A percentile compares a stretch with the other conserved stretches of the same genome.
Conservation (phyloP, 2,329 filamentous ascomycete genomes). For the Penicillium sp. region DNA sequence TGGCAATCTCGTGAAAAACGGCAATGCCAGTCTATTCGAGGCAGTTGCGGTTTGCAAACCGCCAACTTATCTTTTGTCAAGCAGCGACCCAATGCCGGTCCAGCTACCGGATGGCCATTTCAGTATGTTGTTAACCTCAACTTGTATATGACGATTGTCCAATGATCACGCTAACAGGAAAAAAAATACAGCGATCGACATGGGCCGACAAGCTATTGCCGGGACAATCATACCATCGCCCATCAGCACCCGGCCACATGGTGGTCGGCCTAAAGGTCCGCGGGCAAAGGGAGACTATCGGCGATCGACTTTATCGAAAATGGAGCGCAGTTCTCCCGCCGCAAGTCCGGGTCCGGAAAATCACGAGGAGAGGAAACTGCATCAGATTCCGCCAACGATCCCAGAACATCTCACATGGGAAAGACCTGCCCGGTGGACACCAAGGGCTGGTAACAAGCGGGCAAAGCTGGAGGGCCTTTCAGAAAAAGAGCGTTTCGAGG, state of each 20-base stretch:
- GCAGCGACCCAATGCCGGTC: slow-evolving; percentile 30
- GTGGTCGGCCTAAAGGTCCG: slow-evolving; percentile 16
- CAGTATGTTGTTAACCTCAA: slow-evolving; percentile 19
- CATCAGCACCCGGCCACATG: slow-evolving; percentile 2
- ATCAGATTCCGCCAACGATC: neutral
- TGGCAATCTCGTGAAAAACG: slow-evolving; percentile 35
- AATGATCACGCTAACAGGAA: neutral
- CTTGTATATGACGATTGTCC: neutral
- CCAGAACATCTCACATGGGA: slow-evolving; percentile 1
- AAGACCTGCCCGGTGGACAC: slow-evolving; percentile 5
- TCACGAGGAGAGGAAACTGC: neutral
- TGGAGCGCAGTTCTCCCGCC: slow-evolving; percentile 5
- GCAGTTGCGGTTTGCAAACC: slow-evolving; percentile 31
- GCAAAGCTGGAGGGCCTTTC: slow-evolving; percentile 27
- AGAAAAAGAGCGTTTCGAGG: slow-evolving; percentile 34
- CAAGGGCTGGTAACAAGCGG: slow-evolving; percentile 10
- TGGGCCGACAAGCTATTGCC: neutral
- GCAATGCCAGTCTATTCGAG: slow-evolving; percentile 41
- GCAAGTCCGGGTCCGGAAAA: slow-evolving; percentile 8
- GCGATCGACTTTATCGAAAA: slow-evolving; percentile 10
- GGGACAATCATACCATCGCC: slow-evolving; percentile 8
- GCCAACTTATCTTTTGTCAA: slow-evolving; percentile 28
- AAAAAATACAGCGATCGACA: slow-evolving; percentile 6
- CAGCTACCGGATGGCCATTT: slow-evolving; percentile 26
- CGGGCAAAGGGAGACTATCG: slow-evolving; percentile 1